Base-by-base conservation (phyloP, 805 yeast genomes). In the Starmerella bombicola region DNA sequence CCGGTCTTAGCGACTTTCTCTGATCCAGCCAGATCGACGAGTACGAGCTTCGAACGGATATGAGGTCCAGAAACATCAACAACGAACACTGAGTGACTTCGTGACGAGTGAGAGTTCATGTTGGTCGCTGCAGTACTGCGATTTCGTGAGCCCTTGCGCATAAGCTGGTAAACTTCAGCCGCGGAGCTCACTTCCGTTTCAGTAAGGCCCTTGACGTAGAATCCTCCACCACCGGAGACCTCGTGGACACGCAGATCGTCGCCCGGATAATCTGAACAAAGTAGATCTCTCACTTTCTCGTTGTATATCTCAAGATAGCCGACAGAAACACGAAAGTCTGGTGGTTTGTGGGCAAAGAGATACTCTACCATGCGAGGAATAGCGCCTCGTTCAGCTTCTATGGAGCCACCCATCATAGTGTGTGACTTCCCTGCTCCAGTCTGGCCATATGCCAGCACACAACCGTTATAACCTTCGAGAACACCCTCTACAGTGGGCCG, bases 11-110 rank as follows among this genome's bases (percentile, higher is more conserved):
- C 74, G 29, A 78, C 74, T 56, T 76, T 80, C 58, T 86, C 95
- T 18, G 88, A 77, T 5, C 95, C 94, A 0, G 94, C 94, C 48
- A 84, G 66, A 60, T 84, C 95, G 10, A 83, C 88, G 28, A 84
- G 59, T 51, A 76, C 79, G 45, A 84, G 64, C 43, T 72, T 74
- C 4, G 85, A 78, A 29, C 68, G 65, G 55, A 73, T 78, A 60
- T 16, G 65, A 46, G 50, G 71, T 68, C 53, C 88, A n/a, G 70
- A 64, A 5, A 85, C 62, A 37, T 70, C 71, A 4, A 86, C 65
- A 40, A 78, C 79, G 46, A 83, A 74, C 23, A 85, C 79, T 0
- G 88, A 75, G 57, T 84, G 95, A 0, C 93, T 78, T 48, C 93
- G 66, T 4, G 88, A 78, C 8, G 84, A 75, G 53, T 74, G 80